Evolutionary conservation across 2,329 filamentous ascomycete species (phyloP).

Genomic region (Penicillium sp.): DNA sequence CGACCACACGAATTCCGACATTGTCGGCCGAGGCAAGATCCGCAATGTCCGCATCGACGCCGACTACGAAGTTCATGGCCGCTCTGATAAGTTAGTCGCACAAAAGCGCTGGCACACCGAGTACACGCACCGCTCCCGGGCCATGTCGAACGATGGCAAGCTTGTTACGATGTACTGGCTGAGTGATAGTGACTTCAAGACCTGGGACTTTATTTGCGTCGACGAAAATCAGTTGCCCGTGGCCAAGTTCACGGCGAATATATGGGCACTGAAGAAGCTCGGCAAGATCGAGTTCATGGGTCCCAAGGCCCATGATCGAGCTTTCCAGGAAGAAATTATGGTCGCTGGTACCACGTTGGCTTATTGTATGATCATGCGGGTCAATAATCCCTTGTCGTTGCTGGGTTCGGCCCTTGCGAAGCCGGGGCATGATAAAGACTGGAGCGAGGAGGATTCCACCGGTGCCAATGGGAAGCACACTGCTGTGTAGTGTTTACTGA

Average conservation of each 20-base stretch:
- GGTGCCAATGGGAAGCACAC: background rate
- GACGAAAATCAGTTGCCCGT: constrained; percentile 29
- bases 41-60: constrained; percentile 27
- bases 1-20: background rate
- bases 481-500: background rate
- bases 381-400: constrained; percentile 3
- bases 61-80: constrained; percentile 26
- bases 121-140: constrained; percentile 29
- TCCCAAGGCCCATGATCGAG: constrained; percentile 9
- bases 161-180: constrained; percentile 30
- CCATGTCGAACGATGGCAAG: constrained; percentile 17
- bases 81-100: constrained; percentile 22
- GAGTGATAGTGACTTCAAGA: constrained; percentile 24
- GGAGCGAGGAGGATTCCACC: background rate
- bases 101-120: constrained; percentile 26
- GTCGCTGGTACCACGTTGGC: constrained; percentile 29
- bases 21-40: constrained; percentile 24
- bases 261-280: constrained; percentile 26
- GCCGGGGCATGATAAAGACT: constrained; percentile 16
- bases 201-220: constrained; percentile 33
- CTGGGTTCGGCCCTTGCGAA: constrained; percentile 25
- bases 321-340: constrained; percentile 30
- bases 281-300: constrained; percentile 30
- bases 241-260: constrained; percentile 25
- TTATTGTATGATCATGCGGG: constrained; percentile 26